Evolutionary conservation across 345 rosid species (phyloP), one percentile per base, ranked within the genome.

Genomic region (Excoecaria agallocha): DNA sequence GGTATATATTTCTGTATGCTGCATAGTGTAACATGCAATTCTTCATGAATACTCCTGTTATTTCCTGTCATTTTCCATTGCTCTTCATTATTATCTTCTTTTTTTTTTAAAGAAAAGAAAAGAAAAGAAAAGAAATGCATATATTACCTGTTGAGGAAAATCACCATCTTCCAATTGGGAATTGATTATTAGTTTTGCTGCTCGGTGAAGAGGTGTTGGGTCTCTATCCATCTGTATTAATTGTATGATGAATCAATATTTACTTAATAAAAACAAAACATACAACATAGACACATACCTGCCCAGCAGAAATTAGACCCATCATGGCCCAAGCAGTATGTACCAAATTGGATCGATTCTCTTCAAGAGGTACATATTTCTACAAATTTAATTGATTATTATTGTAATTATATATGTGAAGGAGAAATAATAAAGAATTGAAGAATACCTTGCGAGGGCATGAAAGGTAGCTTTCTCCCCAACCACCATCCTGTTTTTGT

Each of bases 1-100:
- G 96, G 72, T 83, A 91, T 56, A 87, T 91, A 71, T 87, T 91
- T 74, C 93, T 80, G 73, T 91, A 89, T 66, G 89, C 86, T 62
- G 91, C 88, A 49, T 87, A 91, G 74, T 91, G 97, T 71, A 91
- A 78, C 91, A 91, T 87, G 78, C 97, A 87, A 82, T 89, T 91
- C 84, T 84, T 87, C 88, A 81, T 87, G 81, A 89, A 89, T 20
- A 89, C 94, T 30, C 97, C 91, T 45, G 89, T 89, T 74, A 91
- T 80, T 79, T 91, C 92, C 94, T 89, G 84, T 20, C 68, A 74
- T 25, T 20, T 58, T 41, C 68, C 20, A 52, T 52, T 52, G 1
- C 43, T 12, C 17, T 12, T 12, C 16, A 13, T 12, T 17, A 22
- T 24, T 9, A 12, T 43, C 48, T 41, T 41, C 8, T 4, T 41